phyloP scores from a whole-genome alignment of 1,139 yeast species.

The Magnusiomyces suaveolens region DNA sequence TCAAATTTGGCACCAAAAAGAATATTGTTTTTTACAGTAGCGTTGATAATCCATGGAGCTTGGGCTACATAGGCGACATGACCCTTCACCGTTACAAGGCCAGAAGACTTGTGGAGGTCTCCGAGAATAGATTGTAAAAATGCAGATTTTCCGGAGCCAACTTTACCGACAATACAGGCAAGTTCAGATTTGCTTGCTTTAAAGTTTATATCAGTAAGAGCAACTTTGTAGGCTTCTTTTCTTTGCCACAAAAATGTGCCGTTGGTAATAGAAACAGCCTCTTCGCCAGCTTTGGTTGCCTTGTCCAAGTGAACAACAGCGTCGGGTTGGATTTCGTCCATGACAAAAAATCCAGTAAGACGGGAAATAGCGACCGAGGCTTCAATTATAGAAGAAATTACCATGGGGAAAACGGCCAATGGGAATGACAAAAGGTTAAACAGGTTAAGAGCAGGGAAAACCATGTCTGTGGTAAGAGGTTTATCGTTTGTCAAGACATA shows the following conservation, averaged over 20 bases:
- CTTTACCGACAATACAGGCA: conserved; percentile 83
- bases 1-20: conserved; percentile 83
- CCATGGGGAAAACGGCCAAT: conserved; percentile 86
- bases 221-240: conserved; percentile 65
- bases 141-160: conserved; percentile 89
- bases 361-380: conserved; percentile 82
- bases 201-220: conserved; percentile 62
- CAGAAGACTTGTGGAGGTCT: conserved; percentile 70
- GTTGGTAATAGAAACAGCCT: conserved; percentile 54
- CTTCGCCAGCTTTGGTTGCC: conserved; percentile 51
- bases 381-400: conserved; percentile 75
- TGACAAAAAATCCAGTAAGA: conserved; percentile 59
- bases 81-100: conserved; percentile 67
- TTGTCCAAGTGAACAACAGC: conserved; percentile 56
- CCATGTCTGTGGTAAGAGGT: conserved; percentile 82
- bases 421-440: conserved; percentile 68
- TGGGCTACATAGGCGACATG: conserved; percentile 86
- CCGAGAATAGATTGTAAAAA: conserved; percentile 77
- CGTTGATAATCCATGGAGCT: conserved; percentile 94
- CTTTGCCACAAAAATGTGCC: conserved; percentile 89
- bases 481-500: conserved; percentile 55
- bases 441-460: conserved; percentile 86
- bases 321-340: conserved; percentile 74
- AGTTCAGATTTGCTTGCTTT: conserved; percentile 69
- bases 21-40: conserved; percentile 80